Evolutionary conservation across 2,329 filamentous ascomycete genomes (phyloP), one percentile per base, ranked within the genome.

Genomic region (Alternaria sp.): DNA sequence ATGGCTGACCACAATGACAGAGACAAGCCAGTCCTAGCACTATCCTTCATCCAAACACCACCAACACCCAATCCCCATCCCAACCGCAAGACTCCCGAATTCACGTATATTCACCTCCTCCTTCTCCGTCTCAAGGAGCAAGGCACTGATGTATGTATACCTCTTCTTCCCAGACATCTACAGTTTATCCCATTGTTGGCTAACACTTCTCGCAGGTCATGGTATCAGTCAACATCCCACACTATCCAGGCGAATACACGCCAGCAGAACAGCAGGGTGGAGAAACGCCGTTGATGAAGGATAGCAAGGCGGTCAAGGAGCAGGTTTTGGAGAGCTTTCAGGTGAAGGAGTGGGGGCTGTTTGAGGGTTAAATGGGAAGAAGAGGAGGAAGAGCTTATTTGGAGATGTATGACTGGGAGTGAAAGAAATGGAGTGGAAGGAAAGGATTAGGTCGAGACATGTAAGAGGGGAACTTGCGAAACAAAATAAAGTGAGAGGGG

Each of bases 141-240:
- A 76, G 85, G 84, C 61, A 95, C 94, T 1, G 95, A 98, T 80
- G 56, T 61, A 61, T 4, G 58, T 28, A 19, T 25, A 28, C 4
- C 13, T 17, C 5, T 17, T 9, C 13, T 7, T 8, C 7, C 26
- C 19, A 12, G 2, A 8, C 5, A 32, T 15, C 5, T 26, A 5
- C 8, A 5, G 12, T 25, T n/a, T 4, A 19, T 15, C 45, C 2
- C 13, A 6, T 12, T 23, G 6, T 8, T 19, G 4, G 9, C 26
- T 28, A 28, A 44, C 30, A 32, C 28, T 2, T 1, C 0, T 17
- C 21, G 15, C 32, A 57, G 59, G 82, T 98, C 43, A 83, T 97
- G 50, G 88, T 97, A 66, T 92, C 92, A 44, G 88, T 97, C 75
- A 97, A 97, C 80, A 91, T 97, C 51, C 95, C 94, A 26, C 91